Evolutionary conservation across 306 rosid genomes (phyloP).

Genomic region (Gillenia trifoliata): DNA sequence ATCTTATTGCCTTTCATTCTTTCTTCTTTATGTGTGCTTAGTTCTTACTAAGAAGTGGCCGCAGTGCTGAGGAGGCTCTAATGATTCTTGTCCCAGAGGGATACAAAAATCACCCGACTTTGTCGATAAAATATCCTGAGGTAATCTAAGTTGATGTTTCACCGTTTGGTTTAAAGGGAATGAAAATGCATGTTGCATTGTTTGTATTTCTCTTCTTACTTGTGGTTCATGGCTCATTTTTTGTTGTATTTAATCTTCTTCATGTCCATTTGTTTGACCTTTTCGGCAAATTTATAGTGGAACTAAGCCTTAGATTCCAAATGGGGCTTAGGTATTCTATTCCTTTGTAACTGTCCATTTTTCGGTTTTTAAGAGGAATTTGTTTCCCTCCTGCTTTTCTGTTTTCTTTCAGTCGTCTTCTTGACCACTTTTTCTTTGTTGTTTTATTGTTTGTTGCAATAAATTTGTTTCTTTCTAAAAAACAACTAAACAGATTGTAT

Average conservation of each 20-base stretch:
- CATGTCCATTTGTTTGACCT: neutral
- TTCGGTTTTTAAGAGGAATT: neutral
- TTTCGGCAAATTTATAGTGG: neutral
- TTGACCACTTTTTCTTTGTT: neutral
- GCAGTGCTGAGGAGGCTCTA: conserved; percentile 86
- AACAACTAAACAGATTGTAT: neutral
- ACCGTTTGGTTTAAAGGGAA: neutral
- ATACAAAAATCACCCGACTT: conserved; percentile 92
- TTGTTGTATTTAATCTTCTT: neutral
- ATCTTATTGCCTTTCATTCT: neutral
- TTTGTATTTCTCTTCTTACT: neutral
- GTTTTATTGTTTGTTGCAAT: neutral
- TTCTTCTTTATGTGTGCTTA: conserved; percentile 29
- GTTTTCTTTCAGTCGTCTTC: neutral
- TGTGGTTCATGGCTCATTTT: neutral
- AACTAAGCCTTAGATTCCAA: neutral
- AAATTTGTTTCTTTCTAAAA: neutral
- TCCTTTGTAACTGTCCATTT: neutral
- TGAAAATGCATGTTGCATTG: neutral
- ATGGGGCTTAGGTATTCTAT: neutral
- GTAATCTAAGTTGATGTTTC: conserved; percentile 29
- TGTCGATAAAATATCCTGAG: conserved; percentile 91
- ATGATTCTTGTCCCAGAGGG: conserved; percentile 99
- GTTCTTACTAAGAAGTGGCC: conserved; percentile 94
- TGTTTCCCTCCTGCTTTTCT: too few species aligned